Base-by-base conservation (phyloP, 495 filamentous ascomycete genomes). In the Talaromyces nanjingensis region DNA sequence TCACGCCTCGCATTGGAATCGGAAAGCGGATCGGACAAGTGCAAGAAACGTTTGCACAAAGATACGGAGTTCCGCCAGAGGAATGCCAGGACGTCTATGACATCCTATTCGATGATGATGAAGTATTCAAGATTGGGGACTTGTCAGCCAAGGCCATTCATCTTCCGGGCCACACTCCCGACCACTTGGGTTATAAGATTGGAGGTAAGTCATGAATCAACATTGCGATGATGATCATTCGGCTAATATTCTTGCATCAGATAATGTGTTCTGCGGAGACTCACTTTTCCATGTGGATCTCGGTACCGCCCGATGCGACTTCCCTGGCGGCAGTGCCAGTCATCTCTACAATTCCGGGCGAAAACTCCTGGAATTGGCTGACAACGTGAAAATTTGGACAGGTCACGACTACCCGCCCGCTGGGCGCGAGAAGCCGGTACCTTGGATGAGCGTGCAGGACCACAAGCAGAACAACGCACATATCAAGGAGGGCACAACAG, bases 191-290 rank as follows among this genome's bases (percentile, higher is more conserved):
- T 0, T 88, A 87, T 66, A 64, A 70, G 24, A 78, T 87, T 63
- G 85, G 84, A 62, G 68, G 80, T 74, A 67, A 9, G 59, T 56
- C n/a, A 37, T 33, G 12, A 12, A 14, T 29, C 0, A 27, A 56
- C 4, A 6, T 14, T 31, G 11, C 22, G n/a, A 12, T 56, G 22
- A 14, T 29, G 11, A 9, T 25, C 27, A 25, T 27, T n/a, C 11
- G 53, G 27, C 53, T 27, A 56, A 56, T 6, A 29, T 16, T 11
- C 4, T 27, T 9, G 3, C 9, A 12, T 22, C 49, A 78, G 74
- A 72, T 14, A 86, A 87, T 65, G 72, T 86, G n/a, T 87, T 87
- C 71, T 78, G 76, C 55, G 85, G 85, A 20, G 86, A 87, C 71
- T 84, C 84, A 7, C 69, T 88, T 61, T 86, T 87, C 74, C 76